phyloP scores from a whole-genome alignment of 345 rosid genomes.

The Turritis glabra region DNA sequence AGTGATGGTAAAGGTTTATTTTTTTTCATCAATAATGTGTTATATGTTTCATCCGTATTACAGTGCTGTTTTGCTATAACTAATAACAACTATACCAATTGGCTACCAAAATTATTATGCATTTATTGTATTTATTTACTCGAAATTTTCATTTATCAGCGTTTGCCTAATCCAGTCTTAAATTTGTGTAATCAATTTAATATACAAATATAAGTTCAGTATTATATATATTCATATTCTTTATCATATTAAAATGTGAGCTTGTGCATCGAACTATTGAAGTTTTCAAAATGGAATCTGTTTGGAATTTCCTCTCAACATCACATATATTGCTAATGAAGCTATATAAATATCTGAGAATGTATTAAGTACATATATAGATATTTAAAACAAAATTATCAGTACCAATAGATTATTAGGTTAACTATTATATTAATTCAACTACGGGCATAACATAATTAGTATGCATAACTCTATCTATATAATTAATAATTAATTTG shows the following conservation, averaged over 20 bases:
- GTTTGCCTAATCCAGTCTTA: background rate
- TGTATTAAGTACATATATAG: background rate
- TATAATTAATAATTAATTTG: background rate
- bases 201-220: background rate
- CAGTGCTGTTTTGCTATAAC: background rate
- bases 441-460: background rate
- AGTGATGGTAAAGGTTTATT: conserved; percentile 16
- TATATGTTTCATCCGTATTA: background rate
- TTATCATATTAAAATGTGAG: background rate
- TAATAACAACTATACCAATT: background rate
- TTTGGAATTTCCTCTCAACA: background rate
- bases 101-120: background rate
- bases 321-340: background rate
- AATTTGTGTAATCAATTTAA: background rate
- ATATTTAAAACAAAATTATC: background rate
- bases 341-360: background rate
- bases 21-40: background rate
- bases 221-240: background rate
- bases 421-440: background rate
- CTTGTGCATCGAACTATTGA: too few relatives aligned
- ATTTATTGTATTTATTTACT: background rate
- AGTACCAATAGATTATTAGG: too few relatives aligned
- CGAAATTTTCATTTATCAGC: background rate
- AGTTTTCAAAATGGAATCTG: background rate
- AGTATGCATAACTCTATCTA: background rate